Percentiles rank a stretch among this genome's conserved stretches.
These are phyloP conservation scores for Debaryomyces sp. DNA, from an alignment of 1,139 yeast genomes.

Conservation along the genomic window DNA sequence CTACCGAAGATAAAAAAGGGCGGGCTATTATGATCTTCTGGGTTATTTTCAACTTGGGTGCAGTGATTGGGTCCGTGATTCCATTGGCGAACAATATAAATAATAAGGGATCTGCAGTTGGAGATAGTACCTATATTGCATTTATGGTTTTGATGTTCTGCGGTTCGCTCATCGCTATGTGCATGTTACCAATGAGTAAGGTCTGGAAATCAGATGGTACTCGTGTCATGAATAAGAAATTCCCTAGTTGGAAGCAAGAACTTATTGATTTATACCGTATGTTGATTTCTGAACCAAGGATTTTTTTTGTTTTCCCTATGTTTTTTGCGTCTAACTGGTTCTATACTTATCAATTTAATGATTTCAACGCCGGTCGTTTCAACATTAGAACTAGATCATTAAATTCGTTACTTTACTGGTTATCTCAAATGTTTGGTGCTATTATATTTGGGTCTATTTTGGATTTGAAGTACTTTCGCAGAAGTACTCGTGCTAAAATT, in stretches of 20 bases:
- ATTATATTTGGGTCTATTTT: conserved; percentile 48
- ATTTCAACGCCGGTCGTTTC: conserved; percentile 58
- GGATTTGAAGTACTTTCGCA: conserved; percentile 44
- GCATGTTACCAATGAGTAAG: conserved; percentile 51
- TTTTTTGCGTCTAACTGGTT: conserved; percentile 68
- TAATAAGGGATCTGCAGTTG: conserved; percentile 39
- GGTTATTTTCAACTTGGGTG: conserved; percentile 67
- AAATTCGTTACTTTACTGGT: conserved; percentile 63
- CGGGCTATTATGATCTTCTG: conserved; percentile 58
- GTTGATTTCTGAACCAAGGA: conserved; percentile 49
- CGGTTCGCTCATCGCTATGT: conserved; percentile 50
- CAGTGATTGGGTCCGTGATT: conserved; percentile 58
- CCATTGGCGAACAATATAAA: conserved; percentile 56
- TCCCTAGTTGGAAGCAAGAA: conserved; percentile 53
- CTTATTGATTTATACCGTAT: conserved; percentile 41
- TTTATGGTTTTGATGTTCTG: conserved; percentile 56
- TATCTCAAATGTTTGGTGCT: conserved; percentile 62
- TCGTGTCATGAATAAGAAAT: conserved; percentile 45
- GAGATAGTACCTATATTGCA: conserved; percentile 59
- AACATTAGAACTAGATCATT: conserved; percentile 62
- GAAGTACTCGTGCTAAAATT: conserved; percentile 49
- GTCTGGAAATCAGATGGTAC: conserved; percentile 58
- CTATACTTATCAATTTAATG: conserved; percentile 65
- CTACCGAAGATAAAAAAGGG: conserved; percentile 59
- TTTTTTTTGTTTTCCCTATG: conserved; percentile 56